phyloP scores from a whole-genome alignment of 1,284 basidiomycete species.

The Ganoderma lingzhi region DNA sequence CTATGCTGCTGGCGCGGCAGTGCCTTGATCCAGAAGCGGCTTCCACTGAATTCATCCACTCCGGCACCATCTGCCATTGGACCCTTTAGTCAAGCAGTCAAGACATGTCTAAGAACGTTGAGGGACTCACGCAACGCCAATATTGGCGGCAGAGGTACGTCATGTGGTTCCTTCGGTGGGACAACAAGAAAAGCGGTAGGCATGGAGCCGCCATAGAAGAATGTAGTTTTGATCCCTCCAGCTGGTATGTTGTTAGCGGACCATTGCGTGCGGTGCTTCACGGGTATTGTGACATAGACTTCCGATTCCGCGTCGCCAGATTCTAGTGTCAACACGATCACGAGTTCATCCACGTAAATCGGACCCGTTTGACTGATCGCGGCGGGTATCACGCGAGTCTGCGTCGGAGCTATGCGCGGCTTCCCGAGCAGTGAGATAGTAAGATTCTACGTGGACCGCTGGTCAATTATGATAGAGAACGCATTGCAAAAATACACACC shows the following conservation, averaged over 20 bases:
- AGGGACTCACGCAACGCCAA: slow-evolving; percentile 70
- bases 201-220: slow-evolving; percentile 61
- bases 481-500: slow-evolving; percentile 12
- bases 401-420: slow-evolving; percentile 62
- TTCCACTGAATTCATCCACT: slow-evolving; percentile 63
- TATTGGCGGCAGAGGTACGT: slow-evolving; percentile 55
- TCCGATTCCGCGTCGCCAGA: slow-evolving; percentile 28
- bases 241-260: slow-evolving; percentile 38
- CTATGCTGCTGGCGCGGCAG: slow-evolving; percentile 62
- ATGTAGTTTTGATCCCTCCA: slow-evolving; percentile 59
- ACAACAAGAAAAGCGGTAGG: slow-evolving; percentile 65
- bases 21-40: slow-evolving; percentile 66
- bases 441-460: slow-evolving; percentile 6
- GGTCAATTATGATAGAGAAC: background rate
- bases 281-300: slow-evolving; percentile 47
- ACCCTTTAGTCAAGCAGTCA: background rate
- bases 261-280: slow-evolving; percentile 55
- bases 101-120: too few relatives aligned
- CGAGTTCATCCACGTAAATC: slow-evolving; percentile 41
- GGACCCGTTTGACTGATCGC: slow-evolving; percentile 48
- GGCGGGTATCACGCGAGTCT: slow-evolving; percentile 66
- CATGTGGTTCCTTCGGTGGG: slow-evolving; percentile 52
- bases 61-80: slow-evolving; percentile 75
- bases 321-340: slow-evolving; percentile 45
- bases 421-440: slow-evolving; percentile 46